Conservation (phyloP, 2,329 filamentous ascomycete species). For the Aureobasidium sp. region DNA sequence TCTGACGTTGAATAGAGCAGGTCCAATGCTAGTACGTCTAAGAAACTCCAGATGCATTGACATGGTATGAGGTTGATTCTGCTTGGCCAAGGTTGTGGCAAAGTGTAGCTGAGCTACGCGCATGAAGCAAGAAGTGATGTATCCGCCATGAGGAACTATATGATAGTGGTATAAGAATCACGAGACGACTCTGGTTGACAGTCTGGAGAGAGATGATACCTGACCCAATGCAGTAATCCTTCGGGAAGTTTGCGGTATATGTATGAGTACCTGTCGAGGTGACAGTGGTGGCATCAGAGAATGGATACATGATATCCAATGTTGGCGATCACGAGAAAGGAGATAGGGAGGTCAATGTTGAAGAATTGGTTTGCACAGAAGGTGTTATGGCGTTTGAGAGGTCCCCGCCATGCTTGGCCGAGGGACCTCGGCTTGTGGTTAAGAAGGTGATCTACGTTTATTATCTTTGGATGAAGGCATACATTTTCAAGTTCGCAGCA, state of each 20-base stretch:
- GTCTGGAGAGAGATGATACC: conserved; percentile 33
- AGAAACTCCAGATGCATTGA: conserved; percentile 58
- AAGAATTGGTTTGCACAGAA: background rate
- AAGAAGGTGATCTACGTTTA: background rate
- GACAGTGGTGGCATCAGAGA: conserved; percentile 41
- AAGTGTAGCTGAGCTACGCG: conserved; percentile 53
- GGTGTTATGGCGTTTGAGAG: background rate
- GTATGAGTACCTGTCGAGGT: conserved; percentile 44
- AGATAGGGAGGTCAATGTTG: background rate
- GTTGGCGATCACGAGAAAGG: background rate
- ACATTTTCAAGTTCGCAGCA: too few relatives aligned
- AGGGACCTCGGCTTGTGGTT: background rate
- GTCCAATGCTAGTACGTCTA: conserved; percentile 51
- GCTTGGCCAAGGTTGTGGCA: conserved; percentile 45
- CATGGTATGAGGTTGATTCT: conserved; percentile 54
- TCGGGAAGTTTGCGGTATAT: conserved; percentile 47
- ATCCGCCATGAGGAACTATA: conserved; percentile 62
- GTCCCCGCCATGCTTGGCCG: background rate
- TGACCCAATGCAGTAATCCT: conserved; percentile 57
- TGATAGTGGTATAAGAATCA: background rate
- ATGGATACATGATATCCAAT: conserved; percentile 25
- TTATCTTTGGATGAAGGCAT: background rate
- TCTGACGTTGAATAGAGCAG: conserved; percentile 48
- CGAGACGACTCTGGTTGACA: background rate
- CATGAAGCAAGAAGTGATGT: conserved; percentile 55